Conservation (phyloP, 805 yeast genomes). For the Metschnikowia colocasiae region DNA sequence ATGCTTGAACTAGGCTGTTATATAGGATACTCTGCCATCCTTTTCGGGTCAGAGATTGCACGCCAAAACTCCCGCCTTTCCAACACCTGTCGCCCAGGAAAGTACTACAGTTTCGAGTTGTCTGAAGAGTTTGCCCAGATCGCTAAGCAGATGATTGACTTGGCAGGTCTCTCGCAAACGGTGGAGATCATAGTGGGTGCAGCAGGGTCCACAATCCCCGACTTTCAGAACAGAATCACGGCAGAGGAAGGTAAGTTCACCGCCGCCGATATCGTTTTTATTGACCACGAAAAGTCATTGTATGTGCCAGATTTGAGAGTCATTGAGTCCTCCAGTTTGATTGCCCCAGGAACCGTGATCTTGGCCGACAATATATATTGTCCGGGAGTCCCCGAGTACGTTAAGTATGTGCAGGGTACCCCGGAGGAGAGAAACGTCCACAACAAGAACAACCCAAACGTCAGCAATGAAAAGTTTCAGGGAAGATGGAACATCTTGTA, state of each 20-base stretch:
- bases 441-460: conserved; percentile 25
- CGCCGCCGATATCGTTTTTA: conserved; percentile 34
- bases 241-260: conserved; percentile 11
- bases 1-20: conserved; percentile 34
- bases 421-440: conserved; percentile 35
- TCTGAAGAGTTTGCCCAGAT: conserved; percentile 29
- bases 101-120: conserved; percentile 34
- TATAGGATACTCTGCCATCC: conserved; percentile 37
- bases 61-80: conserved; percentile 15
- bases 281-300: conserved; percentile 38
- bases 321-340: conserved; percentile 36
- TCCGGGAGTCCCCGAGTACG: conserved; percentile 41
- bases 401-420: conserved; percentile 33
- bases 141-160: conserved; percentile 25
- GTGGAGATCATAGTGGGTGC: conserved; percentile 33
- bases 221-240: conserved; percentile 20
- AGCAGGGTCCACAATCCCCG: conserved; percentile 27
- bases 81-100: conserved; percentile 17
- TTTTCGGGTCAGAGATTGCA: conserved; percentile 27
- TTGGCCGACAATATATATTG: conserved; percentile 35
- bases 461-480: conserved; percentile 24
- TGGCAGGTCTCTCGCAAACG: conserved; percentile 31
- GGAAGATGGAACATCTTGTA: conserved; percentile 44
- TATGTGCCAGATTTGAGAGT: conserved; percentile 43
- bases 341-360: conserved; percentile 38